Evolutionary conservation across 2,329 filamentous ascomycete genomes (phyloP).

Genomic region (Colletotrichum sp.): DNA sequence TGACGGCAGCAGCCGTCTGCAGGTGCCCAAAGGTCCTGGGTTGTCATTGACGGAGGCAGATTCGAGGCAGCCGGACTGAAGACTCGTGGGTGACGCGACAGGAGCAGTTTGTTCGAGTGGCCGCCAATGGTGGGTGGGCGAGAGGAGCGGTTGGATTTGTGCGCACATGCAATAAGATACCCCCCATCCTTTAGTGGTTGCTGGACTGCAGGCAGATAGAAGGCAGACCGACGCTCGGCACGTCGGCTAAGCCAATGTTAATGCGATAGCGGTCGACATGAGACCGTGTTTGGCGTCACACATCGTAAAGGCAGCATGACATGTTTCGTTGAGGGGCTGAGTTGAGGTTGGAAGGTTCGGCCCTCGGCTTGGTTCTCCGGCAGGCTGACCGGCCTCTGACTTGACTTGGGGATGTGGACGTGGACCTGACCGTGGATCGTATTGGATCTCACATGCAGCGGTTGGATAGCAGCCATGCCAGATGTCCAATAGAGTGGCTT

Average conservation of each 20-base stretch:
- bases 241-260: constrained; percentile 8
- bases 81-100: background rate
- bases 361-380: background rate
- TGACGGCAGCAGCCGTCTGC: constrained; percentile 13
- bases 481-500: constrained; percentile 14
- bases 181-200: constrained; percentile 3
- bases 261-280: background rate
- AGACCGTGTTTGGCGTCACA: background rate
- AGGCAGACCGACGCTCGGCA: background rate
- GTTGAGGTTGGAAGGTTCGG: background rate
- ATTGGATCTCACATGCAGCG: constrained; percentile 20
- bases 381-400: background rate
- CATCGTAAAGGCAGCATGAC: background rate
- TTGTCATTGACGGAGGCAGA: background rate
- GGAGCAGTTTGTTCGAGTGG: background rate
- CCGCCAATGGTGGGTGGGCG: constrained; percentile 1
- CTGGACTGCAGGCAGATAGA: background rate
- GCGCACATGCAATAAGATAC: constrained; percentile 19
- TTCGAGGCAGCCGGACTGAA: background rate
- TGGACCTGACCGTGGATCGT: constrained; percentile 4
- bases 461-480: background rate
- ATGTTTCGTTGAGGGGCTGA: background rate
- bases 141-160: constrained; percentile 1
- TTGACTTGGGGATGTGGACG: background rate
- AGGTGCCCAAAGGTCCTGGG: background rate